phyloP scores from a whole-genome alignment of 2,329 filamentous ascomycete genomes.

The Microdochium trichocladiopsis region DNA sequence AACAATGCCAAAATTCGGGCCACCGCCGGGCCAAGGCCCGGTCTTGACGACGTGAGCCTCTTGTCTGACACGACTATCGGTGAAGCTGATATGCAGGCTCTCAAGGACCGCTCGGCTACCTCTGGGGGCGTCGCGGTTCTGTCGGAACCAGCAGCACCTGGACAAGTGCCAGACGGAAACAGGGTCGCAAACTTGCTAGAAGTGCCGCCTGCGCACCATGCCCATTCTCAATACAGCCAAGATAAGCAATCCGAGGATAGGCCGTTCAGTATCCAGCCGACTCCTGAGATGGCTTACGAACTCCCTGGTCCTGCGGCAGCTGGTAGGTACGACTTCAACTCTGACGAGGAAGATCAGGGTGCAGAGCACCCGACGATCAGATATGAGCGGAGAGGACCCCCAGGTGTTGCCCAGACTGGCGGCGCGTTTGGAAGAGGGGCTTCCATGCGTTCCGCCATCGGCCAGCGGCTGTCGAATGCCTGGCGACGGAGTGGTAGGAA shows the following conservation, averaged over 20 bases:
- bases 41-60: slow-evolving; percentile 14
- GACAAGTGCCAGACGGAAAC: not conserved
- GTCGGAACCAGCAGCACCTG: not conserved
- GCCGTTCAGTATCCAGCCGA: slow-evolving; percentile 22
- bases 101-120: slow-evolving; percentile 8
- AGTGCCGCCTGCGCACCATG: not conserved
- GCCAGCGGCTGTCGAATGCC: not conserved
- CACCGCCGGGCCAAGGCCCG: not conserved
- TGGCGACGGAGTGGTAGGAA: not conserved
- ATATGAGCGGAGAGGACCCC: not conserved
- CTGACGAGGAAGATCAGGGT: slow-evolving; percentile 7
- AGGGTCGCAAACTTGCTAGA: not conserved
- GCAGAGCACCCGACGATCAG: not conserved
- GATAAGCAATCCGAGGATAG: slow-evolving; percentile 6
- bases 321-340: slow-evolving; percentile 13
- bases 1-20: slow-evolving; percentile 2
- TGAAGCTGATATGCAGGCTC: slow-evolving; percentile 12
- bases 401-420: not conserved
- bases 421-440: not conserved
- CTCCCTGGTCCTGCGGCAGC: slow-evolving; percentile 12
- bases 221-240: not conserved
- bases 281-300: slow-evolving; percentile 21
- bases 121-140: not conserved
- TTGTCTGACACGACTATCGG: slow-evolving; percentile 20
- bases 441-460: not conserved